These are phyloP conservation scores for Diutina rugosa DNA, from an alignment of 1,139 yeast genomes.

Conservation along the genomic window DNA sequence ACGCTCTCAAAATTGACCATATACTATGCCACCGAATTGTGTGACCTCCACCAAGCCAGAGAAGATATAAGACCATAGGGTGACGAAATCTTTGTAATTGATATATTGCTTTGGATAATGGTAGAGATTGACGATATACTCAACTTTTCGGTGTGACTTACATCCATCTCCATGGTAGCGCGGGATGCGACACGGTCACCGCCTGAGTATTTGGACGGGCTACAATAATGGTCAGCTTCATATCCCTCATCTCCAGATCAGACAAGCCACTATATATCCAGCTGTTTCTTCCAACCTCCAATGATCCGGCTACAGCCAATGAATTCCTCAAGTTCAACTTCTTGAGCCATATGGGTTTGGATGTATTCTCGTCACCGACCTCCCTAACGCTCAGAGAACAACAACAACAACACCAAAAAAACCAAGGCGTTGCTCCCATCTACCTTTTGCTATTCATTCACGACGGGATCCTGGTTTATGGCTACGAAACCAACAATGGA, in stretches of 20 bases:
- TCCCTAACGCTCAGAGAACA: conserved; percentile 26
- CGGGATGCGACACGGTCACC: background rate
- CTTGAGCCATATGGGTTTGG: conserved; percentile 55
- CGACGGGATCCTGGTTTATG: conserved; percentile 49
- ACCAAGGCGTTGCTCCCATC: conserved; percentile 12
- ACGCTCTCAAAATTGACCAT: too few relatives aligned
- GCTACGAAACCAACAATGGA: conserved; percentile 50
- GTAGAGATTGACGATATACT: too few relatives aligned
- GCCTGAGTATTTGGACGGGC: background rate
- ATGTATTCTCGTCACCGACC: conserved; percentile 45
- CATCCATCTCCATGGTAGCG: background rate
- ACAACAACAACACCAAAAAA: conserved; percentile 16
- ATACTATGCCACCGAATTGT: too few relatives aligned
- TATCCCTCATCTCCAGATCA: conserved; percentile 40
- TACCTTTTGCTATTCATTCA: conserved; percentile 38
- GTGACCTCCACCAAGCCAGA: too few relatives aligned
- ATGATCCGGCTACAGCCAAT: conserved; percentile 17
- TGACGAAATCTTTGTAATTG: too few relatives aligned
- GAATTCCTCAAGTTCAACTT: conserved; percentile 46
- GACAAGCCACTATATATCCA: conserved; percentile 52
- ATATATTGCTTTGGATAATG: too few relatives aligned
- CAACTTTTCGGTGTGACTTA: too few relatives aligned
- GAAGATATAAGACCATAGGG: too few relatives aligned
- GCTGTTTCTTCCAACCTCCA: conserved; percentile 21
- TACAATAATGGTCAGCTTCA: conserved; percentile 19